Conservation (phyloP, 2,329 filamentous ascomycete genomes). For the Hypocreales sp. region DNA sequence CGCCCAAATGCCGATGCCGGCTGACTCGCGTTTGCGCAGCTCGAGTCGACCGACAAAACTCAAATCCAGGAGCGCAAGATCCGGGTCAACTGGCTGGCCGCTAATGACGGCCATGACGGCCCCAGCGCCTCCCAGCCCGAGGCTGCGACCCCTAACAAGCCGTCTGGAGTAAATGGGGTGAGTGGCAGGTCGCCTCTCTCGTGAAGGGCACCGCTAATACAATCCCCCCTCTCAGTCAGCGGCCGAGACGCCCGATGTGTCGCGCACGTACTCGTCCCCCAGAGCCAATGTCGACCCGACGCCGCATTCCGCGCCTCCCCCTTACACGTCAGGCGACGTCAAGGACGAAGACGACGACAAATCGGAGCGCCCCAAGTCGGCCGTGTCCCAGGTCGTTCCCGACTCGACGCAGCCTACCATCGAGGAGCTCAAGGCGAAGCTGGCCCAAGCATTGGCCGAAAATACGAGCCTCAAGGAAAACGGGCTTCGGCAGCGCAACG, state of each 20-base stretch:
- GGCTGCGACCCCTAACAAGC: constrained; percentile 24
- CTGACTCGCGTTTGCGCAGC: constrained; percentile 31
- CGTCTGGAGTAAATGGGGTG: constrained; percentile 24
- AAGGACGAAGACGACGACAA: constrained; percentile 15
- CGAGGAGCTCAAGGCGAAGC: constrained; percentile 55
- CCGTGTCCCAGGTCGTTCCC: constrained; percentile 24
- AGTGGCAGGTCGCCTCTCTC: background rate
- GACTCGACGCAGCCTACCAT: constrained; percentile 24
- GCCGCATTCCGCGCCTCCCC: constrained; percentile 19
- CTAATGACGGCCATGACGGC: constrained; percentile 29
- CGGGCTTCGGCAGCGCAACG: constrained; percentile 68
- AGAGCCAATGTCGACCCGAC: constrained; percentile 16
- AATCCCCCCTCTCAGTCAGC: constrained; percentile 13
- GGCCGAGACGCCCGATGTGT: constrained; percentile 27
- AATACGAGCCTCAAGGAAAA: constrained; percentile 57
- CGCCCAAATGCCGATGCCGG: background rate
- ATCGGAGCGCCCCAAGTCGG: constrained; percentile 11
- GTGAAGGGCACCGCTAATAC: no score
- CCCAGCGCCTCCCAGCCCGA: constrained; percentile 6
- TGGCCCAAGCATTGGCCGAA: constrained; percentile 59
- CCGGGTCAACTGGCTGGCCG: constrained; percentile 67
- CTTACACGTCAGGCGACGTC: constrained; percentile 18
- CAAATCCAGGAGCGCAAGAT: constrained; percentile 90
- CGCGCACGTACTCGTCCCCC: constrained; percentile 30
- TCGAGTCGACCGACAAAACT: constrained; percentile 63